These are phyloP conservation scores for Fibroporia radiculosa DNA, from an alignment of 768 basidiomycete genomes.

Conservation along the genomic window DNA sequence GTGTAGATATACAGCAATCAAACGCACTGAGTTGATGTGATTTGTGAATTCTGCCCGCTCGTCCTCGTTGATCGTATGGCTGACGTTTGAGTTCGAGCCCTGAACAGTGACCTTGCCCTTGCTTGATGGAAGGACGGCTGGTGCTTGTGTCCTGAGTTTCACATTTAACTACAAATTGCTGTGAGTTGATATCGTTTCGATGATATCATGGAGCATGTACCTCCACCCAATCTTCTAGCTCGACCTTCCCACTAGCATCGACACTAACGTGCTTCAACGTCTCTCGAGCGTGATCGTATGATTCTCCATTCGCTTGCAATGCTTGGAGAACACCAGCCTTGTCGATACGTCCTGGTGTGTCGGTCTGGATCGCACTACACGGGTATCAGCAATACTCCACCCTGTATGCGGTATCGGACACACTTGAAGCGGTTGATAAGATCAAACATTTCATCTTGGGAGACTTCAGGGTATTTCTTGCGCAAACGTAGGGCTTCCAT, in stretches of 20 bases:
- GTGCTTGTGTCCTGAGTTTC: constrained; percentile 54
- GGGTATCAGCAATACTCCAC: constrained; percentile 6
- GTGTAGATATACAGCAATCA: no score
- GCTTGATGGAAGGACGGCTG: constrained; percentile 44
- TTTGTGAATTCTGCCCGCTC: constrained; percentile 95
- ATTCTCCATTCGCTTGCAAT: constrained; percentile 73
- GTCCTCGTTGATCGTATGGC: constrained; percentile 97
- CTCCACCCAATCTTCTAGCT: constrained; percentile 98
- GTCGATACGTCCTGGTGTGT: constrained; percentile 75
- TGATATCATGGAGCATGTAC: constrained; percentile 35
- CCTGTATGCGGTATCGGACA: constrained; percentile 30
- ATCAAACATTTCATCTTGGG: constrained; percentile 90
- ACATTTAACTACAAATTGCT: constrained; percentile 55
- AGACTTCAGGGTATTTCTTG: constrained; percentile 87
- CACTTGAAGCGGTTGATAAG: constrained; percentile 96
- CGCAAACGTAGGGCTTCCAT: constrained; percentile 86
- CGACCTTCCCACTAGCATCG: constrained; percentile 92
- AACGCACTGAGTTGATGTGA: constrained; percentile 87
- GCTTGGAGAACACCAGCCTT: constrained; percentile 76
- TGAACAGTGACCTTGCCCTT: constrained; percentile 91
- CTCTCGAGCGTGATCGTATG: constrained; percentile 84
- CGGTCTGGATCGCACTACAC: constrained; percentile 64
- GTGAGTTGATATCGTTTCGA: neutral
- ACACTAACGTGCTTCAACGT: constrained; percentile 91
- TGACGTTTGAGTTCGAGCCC: constrained; percentile 91